These are phyloP conservation scores for Candida tetrigidarum DNA, from an alignment of 1,139 yeast species.

Conservation along the genomic window DNA sequence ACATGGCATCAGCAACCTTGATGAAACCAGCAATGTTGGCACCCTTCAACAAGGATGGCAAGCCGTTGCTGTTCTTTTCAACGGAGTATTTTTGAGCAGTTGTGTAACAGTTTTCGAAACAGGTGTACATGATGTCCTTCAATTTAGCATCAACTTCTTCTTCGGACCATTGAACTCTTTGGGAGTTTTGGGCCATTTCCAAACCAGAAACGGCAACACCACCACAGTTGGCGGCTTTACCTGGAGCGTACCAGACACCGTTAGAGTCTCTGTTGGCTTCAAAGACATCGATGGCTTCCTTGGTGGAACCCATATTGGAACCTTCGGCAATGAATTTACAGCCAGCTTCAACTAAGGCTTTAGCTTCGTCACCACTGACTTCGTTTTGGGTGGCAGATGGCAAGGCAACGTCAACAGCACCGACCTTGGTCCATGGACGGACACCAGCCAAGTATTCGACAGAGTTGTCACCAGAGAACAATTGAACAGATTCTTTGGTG, in stretches of 20 bases:
- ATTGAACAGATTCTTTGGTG: slow-evolving; percentile 55
- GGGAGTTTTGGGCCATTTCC: slow-evolving; percentile 99
- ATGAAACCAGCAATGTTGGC: slow-evolving; percentile 99
- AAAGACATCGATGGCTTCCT: slow-evolving; percentile 93
- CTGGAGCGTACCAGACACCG: slow-evolving; percentile 96
- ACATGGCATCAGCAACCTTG: slow-evolving; percentile 98
- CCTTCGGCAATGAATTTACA: slow-evolving; percentile 97
- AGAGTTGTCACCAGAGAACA: slow-evolving; percentile 55
- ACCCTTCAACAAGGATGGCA: slow-evolving; percentile 97
- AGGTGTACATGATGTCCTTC: slow-evolving; percentile 89
- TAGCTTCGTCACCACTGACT: slow-evolving; percentile 96
- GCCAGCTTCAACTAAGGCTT: slow-evolving; percentile 90
- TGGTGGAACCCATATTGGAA: slow-evolving; percentile 99
- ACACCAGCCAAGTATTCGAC: slow-evolving; percentile 89
- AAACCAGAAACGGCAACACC: slow-evolving; percentile 99
- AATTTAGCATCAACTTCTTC: slow-evolving; percentile 90
- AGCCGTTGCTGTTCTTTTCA: slow-evolving; percentile 57
- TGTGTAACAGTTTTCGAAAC: slow-evolving; percentile 91
- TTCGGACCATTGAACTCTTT: slow-evolving; percentile 83
- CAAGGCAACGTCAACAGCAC: slow-evolving; percentile 92
- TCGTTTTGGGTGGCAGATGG: slow-evolving; percentile 99
- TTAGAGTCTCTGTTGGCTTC: slow-evolving; percentile 82
- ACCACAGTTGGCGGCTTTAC: slow-evolving; percentile 99
- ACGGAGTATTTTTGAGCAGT: slow-evolving; percentile 83
- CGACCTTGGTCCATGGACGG: slow-evolving; percentile 95